Conservation (phyloP, 2,329 filamentous ascomycete genomes). For the Diaporthe citri region DNA sequence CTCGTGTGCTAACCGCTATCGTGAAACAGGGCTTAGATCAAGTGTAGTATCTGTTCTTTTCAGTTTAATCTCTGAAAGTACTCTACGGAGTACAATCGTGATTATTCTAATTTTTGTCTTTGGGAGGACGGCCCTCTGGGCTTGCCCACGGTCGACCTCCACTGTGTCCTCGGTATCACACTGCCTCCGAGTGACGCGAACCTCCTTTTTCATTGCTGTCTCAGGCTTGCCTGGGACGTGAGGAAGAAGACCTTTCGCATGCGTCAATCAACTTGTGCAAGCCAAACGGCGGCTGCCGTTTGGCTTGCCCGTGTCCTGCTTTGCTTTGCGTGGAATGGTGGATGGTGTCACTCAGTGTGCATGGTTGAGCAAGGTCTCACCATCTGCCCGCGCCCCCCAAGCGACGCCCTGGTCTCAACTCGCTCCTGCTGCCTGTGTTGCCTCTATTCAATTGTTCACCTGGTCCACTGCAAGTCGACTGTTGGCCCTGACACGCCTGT, state of each 20-base stretch:
- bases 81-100: constrained; percentile 72
- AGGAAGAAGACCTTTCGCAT: constrained; percentile 59
- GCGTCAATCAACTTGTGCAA: no score
- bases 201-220: constrained; percentile 67
- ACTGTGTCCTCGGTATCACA: constrained; percentile 81
- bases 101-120: constrained; percentile 80
- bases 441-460: background rate
- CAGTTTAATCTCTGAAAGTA: constrained; percentile 85
- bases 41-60: constrained; percentile 87
- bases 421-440: background rate
- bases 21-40: constrained; percentile 67
- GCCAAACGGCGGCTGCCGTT: no score
- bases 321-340: background rate
- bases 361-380: background rate
- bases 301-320: background rate
- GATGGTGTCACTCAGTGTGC: background rate
- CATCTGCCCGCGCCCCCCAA: background rate
- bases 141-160: constrained; percentile 73
- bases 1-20: background rate
- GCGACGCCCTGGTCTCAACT: background rate
- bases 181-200: constrained; percentile 78
- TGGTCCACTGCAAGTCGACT: background rate
- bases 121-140: constrained; percentile 67
- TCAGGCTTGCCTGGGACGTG: constrained; percentile 63
- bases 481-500: background rate